phyloP scores from a whole-genome alignment of 345 rosid genomes.

The Rhodamnia argentea region DNA sequence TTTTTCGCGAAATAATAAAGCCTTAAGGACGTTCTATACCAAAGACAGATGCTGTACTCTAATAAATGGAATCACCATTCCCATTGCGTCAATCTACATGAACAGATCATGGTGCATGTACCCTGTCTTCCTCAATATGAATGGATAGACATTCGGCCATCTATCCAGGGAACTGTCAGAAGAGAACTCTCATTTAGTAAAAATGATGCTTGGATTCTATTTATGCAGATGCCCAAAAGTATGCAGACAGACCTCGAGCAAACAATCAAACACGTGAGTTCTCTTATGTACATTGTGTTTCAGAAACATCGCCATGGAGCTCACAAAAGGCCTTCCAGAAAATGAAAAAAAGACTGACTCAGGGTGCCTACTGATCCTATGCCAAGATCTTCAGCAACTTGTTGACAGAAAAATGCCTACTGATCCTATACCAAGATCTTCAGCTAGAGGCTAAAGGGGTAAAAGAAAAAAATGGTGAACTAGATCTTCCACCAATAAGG shows the following conservation, averaged over 20 bases:
- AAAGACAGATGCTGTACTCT: not conserved
- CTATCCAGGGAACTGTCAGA: not conserved
- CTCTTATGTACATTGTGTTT: not conserved
- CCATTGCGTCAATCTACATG: not conserved
- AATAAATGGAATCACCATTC: not conserved
- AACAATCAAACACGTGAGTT: not conserved
- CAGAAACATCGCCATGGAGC: not conserved
- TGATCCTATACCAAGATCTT: not conserved
- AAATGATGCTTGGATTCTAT: not conserved
- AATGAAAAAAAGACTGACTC: not conserved
- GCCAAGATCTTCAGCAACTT: conserved; percentile 11
- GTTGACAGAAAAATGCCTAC: conserved; percentile 3
- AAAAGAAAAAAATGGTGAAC: not conserved
- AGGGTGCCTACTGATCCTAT: not conserved
- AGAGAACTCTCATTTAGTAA: not conserved
- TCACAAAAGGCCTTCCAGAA: not conserved
- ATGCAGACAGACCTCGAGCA: not conserved
- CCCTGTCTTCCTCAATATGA: too few relatives aligned
- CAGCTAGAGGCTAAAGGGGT: not conserved
- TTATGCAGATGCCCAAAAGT: not conserved
- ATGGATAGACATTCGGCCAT: not conserved
- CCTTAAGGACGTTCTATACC: not conserved
- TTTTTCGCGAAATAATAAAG: too few relatives aligned
- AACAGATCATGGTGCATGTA: not conserved
- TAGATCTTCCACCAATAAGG: not conserved